Percentiles rank a stretch among this genome's conserved stretches.
Conservation (phyloP, 495 filamentous ascomycete genomes). For the Xylaria longipes region DNA sequence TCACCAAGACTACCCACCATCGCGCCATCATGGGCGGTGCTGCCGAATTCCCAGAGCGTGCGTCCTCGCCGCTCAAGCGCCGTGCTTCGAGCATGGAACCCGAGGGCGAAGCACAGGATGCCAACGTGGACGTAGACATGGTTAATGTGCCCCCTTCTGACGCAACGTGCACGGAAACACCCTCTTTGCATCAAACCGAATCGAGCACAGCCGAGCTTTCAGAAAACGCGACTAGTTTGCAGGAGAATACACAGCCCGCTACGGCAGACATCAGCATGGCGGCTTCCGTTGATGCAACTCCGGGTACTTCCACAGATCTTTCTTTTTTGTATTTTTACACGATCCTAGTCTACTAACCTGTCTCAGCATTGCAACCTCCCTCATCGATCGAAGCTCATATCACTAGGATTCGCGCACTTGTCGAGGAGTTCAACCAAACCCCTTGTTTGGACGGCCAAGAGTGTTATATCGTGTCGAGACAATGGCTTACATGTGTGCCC, state of each 20-base stretch:
- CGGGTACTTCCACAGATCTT: slow-evolving; percentile 9
- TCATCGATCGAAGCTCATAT: slow-evolving; percentile 61
- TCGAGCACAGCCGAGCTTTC: not conserved
- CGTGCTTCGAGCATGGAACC: slow-evolving; percentile 61
- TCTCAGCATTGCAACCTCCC: slow-evolving; percentile 30
- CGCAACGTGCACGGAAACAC: not conserved
- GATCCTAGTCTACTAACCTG: slow-evolving; percentile 22
- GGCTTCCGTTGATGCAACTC: slow-evolving; percentile 2
- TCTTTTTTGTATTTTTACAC: not conserved
- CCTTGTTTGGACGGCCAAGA: slow-evolving; percentile 70
- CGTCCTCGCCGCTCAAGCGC: slow-evolving; percentile 62
- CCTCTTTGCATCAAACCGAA: slow-evolving; percentile 8
- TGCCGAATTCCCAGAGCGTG: slow-evolving; percentile 55
- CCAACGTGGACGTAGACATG: slow-evolving; percentile 59
- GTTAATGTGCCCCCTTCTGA: slow-evolving; percentile 39
- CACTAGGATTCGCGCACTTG: slow-evolving; percentile 68
- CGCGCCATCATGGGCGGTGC: slow-evolving; percentile 61
- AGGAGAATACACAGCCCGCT: slow-evolving; percentile 5
- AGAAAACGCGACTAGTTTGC: not conserved
- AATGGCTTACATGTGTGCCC: slow-evolving; percentile 75
- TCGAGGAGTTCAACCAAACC: slow-evolving; percentile 55
- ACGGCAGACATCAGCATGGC: slow-evolving; percentile 8
- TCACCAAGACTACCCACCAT: slow-evolving; percentile 47
- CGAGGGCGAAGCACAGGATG: slow-evolving; percentile 36
- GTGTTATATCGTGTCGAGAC: slow-evolving; percentile 77